Conservation (phyloP, 208 protist genomes). For the Leishmania aethiopica region DNA sequence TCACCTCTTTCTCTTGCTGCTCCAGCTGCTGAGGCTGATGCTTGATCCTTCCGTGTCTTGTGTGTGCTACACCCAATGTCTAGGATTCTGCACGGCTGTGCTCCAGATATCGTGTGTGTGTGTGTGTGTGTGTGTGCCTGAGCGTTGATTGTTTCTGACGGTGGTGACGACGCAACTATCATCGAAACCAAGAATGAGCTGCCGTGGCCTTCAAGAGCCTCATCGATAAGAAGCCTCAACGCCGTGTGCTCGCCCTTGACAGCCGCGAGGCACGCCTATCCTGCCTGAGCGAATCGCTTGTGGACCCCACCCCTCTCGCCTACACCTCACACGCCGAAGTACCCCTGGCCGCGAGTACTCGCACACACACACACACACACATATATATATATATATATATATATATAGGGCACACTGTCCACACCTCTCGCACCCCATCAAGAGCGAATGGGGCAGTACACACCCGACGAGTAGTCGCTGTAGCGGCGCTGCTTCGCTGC, state of each 20-base stretch:
- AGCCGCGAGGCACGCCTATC: neutral
- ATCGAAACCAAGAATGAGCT: neutral
- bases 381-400: neutral
- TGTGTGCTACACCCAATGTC: neutral
- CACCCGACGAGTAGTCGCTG: neutral
- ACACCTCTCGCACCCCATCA: neutral
- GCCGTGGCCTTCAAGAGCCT: neutral
- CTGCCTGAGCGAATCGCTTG: neutral
- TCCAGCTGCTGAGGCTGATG: neutral
- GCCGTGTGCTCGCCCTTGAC: neutral
- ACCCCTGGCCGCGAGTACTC: neutral
- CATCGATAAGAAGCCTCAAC: neutral
- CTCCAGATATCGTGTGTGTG: too few species aligned
- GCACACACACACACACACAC: neutral
- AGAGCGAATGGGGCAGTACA: neutral
- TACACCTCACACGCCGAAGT: neutral
- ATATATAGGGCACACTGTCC: neutral
- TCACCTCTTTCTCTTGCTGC: neutral
- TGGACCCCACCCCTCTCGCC: neutral
- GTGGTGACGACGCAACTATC: neutral
- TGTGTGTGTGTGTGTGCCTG: neutral
- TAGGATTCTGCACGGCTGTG: neutral
- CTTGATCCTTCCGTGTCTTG: neutral
- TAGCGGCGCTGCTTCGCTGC: neutral
- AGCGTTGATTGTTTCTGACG: too few species aligned